Evolutionary conservation across 768 basidiomycete genomes (phyloP).

Genomic region (Podaxis sp.): DNA sequence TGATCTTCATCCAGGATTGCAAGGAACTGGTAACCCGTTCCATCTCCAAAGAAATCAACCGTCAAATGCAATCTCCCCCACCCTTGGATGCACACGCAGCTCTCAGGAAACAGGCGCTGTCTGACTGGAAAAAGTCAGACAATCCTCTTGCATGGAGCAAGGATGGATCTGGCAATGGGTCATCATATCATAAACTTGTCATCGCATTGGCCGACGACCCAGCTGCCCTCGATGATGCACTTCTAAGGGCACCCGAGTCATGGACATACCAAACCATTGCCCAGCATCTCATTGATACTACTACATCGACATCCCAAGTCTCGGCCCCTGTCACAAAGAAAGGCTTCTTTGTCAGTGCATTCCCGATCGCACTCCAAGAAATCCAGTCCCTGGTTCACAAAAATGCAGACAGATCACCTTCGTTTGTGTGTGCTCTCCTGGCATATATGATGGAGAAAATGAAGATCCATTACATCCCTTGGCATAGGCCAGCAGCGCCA

Average conservation of each 20-base stretch:
- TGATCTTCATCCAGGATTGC: neutral
- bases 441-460: neutral
- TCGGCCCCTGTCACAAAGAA: neutral
- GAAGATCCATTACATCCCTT: neutral
- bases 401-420: neutral
- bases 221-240: neutral
- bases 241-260: neutral
- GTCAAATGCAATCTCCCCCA: neutral
- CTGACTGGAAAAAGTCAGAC: neutral
- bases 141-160: neutral
- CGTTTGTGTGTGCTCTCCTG: neutral
- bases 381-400: neutral
- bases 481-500: neutral
- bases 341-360: neutral
- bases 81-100: neutral
- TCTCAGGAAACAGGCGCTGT: neutral
- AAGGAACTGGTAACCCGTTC: neutral
- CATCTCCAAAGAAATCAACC: neutral
- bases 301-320: neutral
- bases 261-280: no score
- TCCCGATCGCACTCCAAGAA: neutral
- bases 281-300: neutral
- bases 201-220: neutral
- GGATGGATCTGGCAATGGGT: neutral
- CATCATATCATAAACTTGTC: neutral